Evolutionary conservation across 139 green algal species (phyloP).

Genomic region (Asterochloris erici): DNA sequence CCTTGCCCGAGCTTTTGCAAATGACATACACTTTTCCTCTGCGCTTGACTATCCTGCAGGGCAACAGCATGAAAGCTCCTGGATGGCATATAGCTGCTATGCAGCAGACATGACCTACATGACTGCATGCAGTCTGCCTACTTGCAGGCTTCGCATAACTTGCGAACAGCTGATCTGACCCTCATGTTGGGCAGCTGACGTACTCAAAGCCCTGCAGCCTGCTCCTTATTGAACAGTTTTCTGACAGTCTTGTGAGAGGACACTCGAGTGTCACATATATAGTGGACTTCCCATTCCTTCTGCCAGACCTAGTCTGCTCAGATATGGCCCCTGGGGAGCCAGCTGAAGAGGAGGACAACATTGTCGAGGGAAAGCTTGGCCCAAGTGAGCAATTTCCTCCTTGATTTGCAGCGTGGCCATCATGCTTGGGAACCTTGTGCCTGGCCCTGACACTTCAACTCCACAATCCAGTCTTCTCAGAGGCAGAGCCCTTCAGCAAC

Average conservation of each 20-base stretch:
- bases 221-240: background rate
- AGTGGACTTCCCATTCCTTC: background rate
- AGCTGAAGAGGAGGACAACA: background rate
- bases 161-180: constrained; percentile 7
- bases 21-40: constrained; percentile 7
- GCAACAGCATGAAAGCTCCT: no score
- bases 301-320: background rate
- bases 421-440: background rate
- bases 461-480: background rate
- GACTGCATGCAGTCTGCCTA: no score
- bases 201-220: background rate
- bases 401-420: background rate
- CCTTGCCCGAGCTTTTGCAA: constrained; percentile 10
- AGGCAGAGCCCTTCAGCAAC: constrained; percentile 1
- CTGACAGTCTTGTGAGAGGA: background rate
- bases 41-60: background rate
- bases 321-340: background rate
- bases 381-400: background rate
- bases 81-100: no score
- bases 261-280: background rate
- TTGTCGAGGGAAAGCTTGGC: background rate
- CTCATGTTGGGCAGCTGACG: background rate
- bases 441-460: background rate
- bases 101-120: no score
- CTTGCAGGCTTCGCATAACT: constrained; percentile 13